Evolutionary conservation across 2,329 filamentous ascomycete species (phyloP).

Genomic region (Beauveria rudraprayagi): DNA sequence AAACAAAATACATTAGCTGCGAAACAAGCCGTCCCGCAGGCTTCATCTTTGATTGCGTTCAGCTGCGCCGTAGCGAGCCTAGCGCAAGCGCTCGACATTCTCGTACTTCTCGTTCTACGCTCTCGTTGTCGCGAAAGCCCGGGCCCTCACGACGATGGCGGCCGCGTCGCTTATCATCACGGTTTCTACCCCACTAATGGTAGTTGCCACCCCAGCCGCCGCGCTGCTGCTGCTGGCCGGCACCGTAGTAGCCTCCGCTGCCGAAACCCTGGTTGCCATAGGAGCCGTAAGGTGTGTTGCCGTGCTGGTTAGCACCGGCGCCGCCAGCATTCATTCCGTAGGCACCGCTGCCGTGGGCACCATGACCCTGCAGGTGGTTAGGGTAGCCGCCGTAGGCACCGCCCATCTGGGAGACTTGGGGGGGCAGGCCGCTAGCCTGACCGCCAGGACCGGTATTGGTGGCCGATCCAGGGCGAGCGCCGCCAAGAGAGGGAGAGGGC

Average conservation of each 20-base stretch:
- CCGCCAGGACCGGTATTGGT: constrained; percentile 42
- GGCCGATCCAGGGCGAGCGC: constrained; percentile 50
- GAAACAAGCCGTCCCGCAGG: not conserved
- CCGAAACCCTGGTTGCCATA: constrained; percentile 43
- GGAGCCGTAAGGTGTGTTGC: constrained; percentile 44
- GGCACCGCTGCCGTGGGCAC: constrained; percentile 44
- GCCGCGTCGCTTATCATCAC: constrained; percentile 15
- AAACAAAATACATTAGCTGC: constrained; percentile 9
- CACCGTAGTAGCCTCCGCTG: constrained; percentile 39
- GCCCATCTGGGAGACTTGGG: constrained; percentile 47
- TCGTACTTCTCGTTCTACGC: constrained; percentile 4
- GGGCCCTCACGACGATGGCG: constrained; percentile 1
- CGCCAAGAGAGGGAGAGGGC: constrained; percentile 48
- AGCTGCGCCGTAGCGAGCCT: not conserved
- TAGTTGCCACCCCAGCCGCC: constrained; percentile 56
- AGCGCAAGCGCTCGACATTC: not conserved
- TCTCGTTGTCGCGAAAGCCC: not conserved
- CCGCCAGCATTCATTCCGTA: constrained; percentile 47
- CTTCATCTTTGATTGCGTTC: not conserved
- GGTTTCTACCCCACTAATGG: constrained; percentile 34
- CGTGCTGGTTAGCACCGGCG: constrained; percentile 43
- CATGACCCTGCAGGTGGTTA: constrained; percentile 44
- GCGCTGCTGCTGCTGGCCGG: constrained; percentile 33
- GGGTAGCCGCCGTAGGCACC: constrained; percentile 47
- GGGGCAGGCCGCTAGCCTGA: constrained; percentile 44